Conservation (phyloP, 75 land plant species). For the Selaginella moellendorffii region DNA sequence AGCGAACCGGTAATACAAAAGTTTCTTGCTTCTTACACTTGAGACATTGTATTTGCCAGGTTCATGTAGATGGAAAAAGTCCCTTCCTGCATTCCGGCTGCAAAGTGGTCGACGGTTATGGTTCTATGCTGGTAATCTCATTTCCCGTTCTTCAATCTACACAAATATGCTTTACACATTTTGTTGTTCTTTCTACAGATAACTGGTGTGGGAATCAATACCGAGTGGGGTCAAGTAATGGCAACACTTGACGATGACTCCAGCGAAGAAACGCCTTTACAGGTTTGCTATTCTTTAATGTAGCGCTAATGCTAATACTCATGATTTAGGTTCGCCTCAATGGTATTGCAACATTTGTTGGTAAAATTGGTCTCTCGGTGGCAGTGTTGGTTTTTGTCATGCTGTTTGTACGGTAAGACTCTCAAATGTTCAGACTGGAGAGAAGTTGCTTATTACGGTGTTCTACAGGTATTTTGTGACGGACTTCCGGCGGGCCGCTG, state of each 20-base stretch:
- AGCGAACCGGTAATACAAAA: slow-evolving; percentile 19
- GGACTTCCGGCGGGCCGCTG: neutral
- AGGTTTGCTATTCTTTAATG: slow-evolving; percentile 26
- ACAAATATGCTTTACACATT: neutral
- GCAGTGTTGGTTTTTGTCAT: slow-evolving; percentile 41
- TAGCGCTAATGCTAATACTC: slow-evolving; percentile 1
- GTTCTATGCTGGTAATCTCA: slow-evolving; percentile 2
- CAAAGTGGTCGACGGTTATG: slow-evolving; percentile 9
- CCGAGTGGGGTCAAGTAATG: slow-evolving; percentile 83
- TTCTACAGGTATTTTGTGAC: neutral
- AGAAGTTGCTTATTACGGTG: too few relatives aligned
- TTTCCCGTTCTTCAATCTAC: too few relatives aligned
- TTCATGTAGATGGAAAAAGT: neutral
- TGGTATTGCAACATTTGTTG: slow-evolving; percentile 45
- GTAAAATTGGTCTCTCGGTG: slow-evolving; percentile 37
- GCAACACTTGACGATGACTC: slow-evolving; percentile 64
- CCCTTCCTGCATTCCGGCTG: neutral
- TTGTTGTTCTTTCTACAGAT: slow-evolving; percentile 13
- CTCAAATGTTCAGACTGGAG: too few relatives aligned
- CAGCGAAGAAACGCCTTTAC: slow-evolving; percentile 82
- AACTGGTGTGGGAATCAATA: slow-evolving; percentile 66
- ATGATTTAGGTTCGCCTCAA: slow-evolving; percentile 31
- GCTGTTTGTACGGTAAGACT: slow-evolving; percentile 29
- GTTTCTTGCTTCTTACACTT: neutral
- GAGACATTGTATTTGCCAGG: too few relatives aligned